Evolutionary conservation across 2,329 filamentous ascomycete genomes (phyloP).

Genomic region (Colletotrichum sp.): DNA sequence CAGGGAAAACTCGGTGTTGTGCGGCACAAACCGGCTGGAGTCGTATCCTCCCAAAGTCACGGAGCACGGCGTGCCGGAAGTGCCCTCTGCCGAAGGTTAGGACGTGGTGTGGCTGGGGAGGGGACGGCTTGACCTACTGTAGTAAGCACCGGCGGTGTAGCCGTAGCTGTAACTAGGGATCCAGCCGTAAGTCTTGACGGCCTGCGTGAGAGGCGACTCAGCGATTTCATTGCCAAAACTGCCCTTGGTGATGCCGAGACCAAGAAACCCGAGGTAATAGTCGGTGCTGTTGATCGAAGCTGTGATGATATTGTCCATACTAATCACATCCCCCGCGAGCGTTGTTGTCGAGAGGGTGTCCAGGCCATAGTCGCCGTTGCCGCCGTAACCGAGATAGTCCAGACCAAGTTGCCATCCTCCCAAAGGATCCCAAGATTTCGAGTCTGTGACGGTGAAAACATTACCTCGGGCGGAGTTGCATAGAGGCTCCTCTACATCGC

Average conservation of each 20-base stretch:
- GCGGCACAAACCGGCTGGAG: slow-evolving; percentile 62
- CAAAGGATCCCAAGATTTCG: slow-evolving; percentile 62
- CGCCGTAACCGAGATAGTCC: slow-evolving; percentile 60
- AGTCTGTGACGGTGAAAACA: slow-evolving; percentile 58
- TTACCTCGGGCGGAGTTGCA: slow-evolving; percentile 65
- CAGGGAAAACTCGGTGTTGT: slow-evolving; percentile 65
- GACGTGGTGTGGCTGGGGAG: slow-evolving; percentile 31
- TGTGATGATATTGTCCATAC: slow-evolving; percentile 51
- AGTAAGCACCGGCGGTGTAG: slow-evolving; percentile 78
- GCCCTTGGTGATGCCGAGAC: slow-evolving; percentile 60
- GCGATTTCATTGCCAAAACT: slow-evolving; percentile 55
- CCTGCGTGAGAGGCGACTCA: slow-evolving; percentile 57
- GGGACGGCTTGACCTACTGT: slow-evolving; percentile 54
- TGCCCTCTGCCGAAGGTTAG: slow-evolving; percentile 34
- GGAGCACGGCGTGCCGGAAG: slow-evolving; percentile 52
- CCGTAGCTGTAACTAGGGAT: slow-evolving; percentile 78
- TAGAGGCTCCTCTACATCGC: slow-evolving; percentile 45
- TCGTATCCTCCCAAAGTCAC: slow-evolving; percentile 77
- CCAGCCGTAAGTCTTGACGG: slow-evolving; percentile 61
- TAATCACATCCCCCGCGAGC: slow-evolving; percentile 39
- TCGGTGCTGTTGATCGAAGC: slow-evolving; percentile 60
- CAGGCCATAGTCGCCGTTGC: slow-evolving; percentile 69
- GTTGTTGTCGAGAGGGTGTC: slow-evolving; percentile 51
- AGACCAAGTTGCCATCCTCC: slow-evolving; percentile 67
- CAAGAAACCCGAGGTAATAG: slow-evolving; percentile 60